A percentile compares a stretch with the other conserved stretches of the same genome.
These are phyloP conservation scores for Apocynum venetum DNA, from an alignment of 257 asterid species.

Conservation along the genomic window DNA sequence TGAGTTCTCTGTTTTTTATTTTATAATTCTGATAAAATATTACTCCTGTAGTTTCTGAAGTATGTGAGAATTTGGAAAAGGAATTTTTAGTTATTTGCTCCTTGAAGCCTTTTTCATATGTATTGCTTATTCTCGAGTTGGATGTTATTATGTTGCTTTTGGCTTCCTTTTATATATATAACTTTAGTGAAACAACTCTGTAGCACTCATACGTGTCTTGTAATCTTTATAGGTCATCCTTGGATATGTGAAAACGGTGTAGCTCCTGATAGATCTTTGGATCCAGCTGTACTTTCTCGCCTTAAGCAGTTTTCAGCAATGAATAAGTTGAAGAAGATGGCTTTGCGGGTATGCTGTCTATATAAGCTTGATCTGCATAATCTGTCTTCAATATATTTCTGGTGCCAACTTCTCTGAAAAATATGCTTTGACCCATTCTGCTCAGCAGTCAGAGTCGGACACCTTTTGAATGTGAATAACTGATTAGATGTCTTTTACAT, in stretches of 20 bases:
- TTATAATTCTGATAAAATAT: neutral
- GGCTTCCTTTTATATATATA: neutral
- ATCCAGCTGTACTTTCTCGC: slow-evolving; percentile 80
- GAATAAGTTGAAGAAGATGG: slow-evolving; percentile 85
- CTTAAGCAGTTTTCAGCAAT: slow-evolving; percentile 73
- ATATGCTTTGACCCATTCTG: neutral
- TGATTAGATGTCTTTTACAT: neutral
- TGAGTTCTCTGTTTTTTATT: neutral
- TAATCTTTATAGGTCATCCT: slow-evolving; percentile 57
- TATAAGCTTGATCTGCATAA: neutral
- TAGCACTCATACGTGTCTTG: slow-evolving; percentile 12
- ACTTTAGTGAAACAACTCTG: slow-evolving; percentile 6
- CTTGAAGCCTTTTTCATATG: neutral
- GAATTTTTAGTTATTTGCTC: neutral
- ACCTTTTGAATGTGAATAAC: neutral
- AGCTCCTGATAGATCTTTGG: slow-evolving; percentile 75
- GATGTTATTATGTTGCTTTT: too few species aligned
- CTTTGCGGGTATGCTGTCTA: slow-evolving; percentile 61
- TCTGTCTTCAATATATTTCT: neutral
- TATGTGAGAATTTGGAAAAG: neutral
- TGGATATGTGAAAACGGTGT: slow-evolving; percentile 81
- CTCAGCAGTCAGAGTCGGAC: neutral
- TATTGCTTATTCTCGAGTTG: neutral
- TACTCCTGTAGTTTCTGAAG: neutral
- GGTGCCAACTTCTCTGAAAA: neutral